Evolutionary conservation across 148 eudicot genomes (phyloP).

Genomic region (Fallopia convolvulus): DNA sequence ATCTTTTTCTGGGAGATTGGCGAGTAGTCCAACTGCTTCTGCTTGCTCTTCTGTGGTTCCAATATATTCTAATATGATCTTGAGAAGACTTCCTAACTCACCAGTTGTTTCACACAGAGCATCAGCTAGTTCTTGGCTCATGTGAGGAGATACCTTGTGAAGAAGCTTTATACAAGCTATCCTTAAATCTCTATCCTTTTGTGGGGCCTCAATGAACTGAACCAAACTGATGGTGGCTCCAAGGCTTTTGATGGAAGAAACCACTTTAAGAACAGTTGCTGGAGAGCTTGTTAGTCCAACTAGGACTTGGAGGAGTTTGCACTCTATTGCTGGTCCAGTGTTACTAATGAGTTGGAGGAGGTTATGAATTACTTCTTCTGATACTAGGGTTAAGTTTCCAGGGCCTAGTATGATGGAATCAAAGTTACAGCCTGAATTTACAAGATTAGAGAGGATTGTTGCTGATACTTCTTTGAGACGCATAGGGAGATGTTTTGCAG

Average conservation of each 20-base stretch:
- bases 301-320: constrained; percentile 85
- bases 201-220: constrained; percentile 74
- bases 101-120: constrained; percentile 68
- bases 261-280: constrained; percentile 43
- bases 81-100: constrained; percentile 63
- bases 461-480: constrained; percentile 82
- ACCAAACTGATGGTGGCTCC: constrained; percentile 78
- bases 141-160: constrained; percentile 59
- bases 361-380: constrained; percentile 58
- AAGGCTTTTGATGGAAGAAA: constrained; percentile 82
- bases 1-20: constrained; percentile 70
- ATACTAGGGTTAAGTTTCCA: constrained; percentile 55
- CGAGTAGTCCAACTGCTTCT: constrained; percentile 64
- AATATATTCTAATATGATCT: constrained; percentile 38
- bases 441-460: constrained; percentile 69
- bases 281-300: constrained; percentile 75
- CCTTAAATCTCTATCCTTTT: constrained; percentile 56
- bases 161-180: constrained; percentile 70
- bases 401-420: constrained; percentile 65
- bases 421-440: constrained; percentile 64
- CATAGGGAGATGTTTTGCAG: constrained; percentile 56
- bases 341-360: constrained; percentile 77
- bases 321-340: constrained; percentile 86
- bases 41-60: constrained; percentile 81
- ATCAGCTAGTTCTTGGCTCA: constrained; percentile 67